A percentile compares a stretch with the other conserved stretches of the same genome.
Evolutionary conservation across 768 basidiomycete species (phyloP).

Genomic region (Amanita pallidorosea): DNA sequence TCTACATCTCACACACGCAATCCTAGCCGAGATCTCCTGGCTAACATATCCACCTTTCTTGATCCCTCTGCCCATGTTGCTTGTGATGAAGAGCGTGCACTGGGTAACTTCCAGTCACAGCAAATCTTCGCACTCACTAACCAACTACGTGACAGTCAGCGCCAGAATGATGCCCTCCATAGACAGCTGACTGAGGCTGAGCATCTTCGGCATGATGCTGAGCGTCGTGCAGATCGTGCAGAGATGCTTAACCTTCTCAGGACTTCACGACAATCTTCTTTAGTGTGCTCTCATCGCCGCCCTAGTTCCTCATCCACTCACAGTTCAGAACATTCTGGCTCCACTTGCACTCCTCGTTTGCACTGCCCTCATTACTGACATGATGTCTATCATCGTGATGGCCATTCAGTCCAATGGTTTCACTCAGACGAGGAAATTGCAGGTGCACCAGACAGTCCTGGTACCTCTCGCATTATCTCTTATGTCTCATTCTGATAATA

Average conservation of each 20-base stretch:
- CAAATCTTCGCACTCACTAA: not conserved
- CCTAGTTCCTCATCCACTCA: too few species aligned
- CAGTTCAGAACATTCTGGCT: too few species aligned
- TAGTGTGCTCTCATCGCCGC: too few species aligned
- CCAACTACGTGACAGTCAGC: not conserved
- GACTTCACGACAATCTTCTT: too few species aligned
- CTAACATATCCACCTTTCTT: not conserved
- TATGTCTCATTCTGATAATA: too few species aligned
- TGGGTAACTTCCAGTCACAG: not conserved
- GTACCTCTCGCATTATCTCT: too few species aligned
- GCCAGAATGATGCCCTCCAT: not conserved
- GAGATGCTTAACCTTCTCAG: not conserved
- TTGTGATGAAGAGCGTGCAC: not conserved
- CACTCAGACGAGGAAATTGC: too few species aligned
- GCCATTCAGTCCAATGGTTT: too few species aligned
- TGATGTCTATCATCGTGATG: too few species aligned
- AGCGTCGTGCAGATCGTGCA: not conserved
- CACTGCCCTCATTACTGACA: too few species aligned
- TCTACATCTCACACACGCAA: not conserved
- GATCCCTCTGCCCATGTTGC: not conserved
- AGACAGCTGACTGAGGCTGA: not conserved
- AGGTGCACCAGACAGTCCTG: too few species aligned
- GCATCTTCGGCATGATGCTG: not conserved
- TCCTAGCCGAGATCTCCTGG: not conserved
- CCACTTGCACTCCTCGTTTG: too few species aligned